Conservation (phyloP, 208 protist genomes). For the Strigomonas galati region DNA sequence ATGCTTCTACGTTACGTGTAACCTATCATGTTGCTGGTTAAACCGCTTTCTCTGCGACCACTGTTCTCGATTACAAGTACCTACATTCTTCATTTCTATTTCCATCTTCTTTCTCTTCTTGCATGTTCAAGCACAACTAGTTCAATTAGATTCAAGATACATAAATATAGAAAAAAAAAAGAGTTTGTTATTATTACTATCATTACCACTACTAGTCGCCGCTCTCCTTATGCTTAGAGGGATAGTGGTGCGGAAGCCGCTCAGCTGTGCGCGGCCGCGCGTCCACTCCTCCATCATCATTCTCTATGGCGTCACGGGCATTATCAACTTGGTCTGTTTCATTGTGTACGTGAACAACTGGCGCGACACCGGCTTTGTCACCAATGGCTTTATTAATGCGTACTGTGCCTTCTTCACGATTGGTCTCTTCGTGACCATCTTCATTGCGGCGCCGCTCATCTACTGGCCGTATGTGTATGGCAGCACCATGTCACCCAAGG, state of each 20-base stretch:
- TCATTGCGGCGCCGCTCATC: constrained; percentile 48
- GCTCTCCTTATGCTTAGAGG: background rate
- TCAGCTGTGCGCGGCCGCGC: constrained; percentile 29
- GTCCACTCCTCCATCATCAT: constrained; percentile 55
- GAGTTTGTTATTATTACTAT: background rate
- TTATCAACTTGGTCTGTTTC: constrained; percentile 64
- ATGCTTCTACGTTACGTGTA: too few species aligned
- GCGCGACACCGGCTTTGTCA: constrained; percentile 10
- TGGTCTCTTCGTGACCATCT: constrained; percentile 45
- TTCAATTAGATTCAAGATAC: too few species aligned
- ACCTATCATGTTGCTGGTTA: too few species aligned
- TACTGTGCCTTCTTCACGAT: constrained; percentile 59
- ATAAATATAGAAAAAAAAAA: background rate
- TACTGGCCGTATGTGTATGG: constrained; percentile 71
- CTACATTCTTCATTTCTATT: background rate
- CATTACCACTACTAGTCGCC: background rate
- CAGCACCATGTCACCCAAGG: constrained; percentile 63
- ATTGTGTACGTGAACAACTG: constrained; percentile 35
- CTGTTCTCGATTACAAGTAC: too few species aligned
- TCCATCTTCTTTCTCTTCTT: constrained; percentile 10
- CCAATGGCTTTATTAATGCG: constrained; percentile 26
- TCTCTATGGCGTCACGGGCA: constrained; percentile 42
- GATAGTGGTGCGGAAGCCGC: background rate
- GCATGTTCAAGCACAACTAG: too few species aligned
- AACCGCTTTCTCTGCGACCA: too few species aligned